phyloP scores from a whole-genome alignment of 2,329 filamentous ascomycete genomes.

The Paraphaeosphaeria minitans region DNA sequence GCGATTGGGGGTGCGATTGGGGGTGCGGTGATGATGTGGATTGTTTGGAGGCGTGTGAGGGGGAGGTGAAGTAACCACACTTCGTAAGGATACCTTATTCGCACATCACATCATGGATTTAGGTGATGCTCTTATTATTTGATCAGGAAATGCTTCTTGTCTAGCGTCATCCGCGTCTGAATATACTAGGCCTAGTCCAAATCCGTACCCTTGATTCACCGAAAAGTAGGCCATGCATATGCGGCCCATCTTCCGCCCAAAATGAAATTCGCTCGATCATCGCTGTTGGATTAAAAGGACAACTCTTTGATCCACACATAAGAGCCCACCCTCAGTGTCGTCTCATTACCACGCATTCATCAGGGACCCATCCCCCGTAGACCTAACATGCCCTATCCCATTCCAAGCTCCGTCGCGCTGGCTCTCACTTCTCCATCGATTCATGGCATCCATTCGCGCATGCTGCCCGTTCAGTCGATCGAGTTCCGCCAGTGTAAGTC shows the following conservation, averaged over 20 bases:
- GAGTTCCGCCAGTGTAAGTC: slow-evolving; percentile 12
- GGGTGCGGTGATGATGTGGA: background rate
- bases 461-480: slow-evolving; percentile 4
- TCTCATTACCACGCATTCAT: background rate
- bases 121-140: no score
- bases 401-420: slow-evolving; percentile 19
- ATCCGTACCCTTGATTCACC: no score
- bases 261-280: background rate
- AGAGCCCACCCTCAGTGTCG: background rate
- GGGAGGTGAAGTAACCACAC: background rate
- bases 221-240: background rate
- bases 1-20: background rate
- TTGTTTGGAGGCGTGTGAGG: background rate
- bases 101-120: no score
- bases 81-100: no score
- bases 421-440: slow-evolving; percentile 11
- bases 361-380: background rate
- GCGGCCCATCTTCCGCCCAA: background rate
- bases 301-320: background rate
- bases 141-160: no score
- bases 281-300: background rate
- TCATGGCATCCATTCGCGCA: slow-evolving; percentile 7
- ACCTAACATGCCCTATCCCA: background rate
- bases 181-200: no score
- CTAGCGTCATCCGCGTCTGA: no score